Evolutionary conservation across 177 flowering plant genomes (phyloP), one percentile per base, ranked within the genome.

Genomic region (Vitis hybrid): DNA sequence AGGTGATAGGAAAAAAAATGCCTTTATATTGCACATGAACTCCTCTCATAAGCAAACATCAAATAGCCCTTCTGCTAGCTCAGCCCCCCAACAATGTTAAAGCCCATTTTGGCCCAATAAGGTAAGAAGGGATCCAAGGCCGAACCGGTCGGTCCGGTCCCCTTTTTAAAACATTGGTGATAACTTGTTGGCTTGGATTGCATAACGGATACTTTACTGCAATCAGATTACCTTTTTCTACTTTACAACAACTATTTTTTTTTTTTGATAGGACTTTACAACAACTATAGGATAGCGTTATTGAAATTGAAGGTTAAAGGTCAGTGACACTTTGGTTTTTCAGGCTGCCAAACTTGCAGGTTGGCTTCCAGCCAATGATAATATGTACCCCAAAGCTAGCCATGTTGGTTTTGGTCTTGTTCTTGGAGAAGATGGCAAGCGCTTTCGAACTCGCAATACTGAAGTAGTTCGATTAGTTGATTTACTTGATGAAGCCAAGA

Each of bases 391-490:
- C 14, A 93, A 82, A 81, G 62, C 82, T 69, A 89, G 70, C 74
- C 99, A 95, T 86, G 97, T 95, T 65, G 97, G 95, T 3, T 91
- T 95, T 82, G 99, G 99, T 68, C 94, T 95, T 78, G 99, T 95
- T 65, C 90, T 91, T 73, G 99, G 98, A 68, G 96, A 89, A 56
- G 99, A 95, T 86, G 97, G 98, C 51, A 95, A 95, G 76, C 84
- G 98, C 14, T 93, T 93, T 66, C 80, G 97, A 55, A 95, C 98
- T 72, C 89, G 99, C 10, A 72, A 74, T 61, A 78, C 85, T 69
- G 98, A 95, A 74, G 94, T 94, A 62, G 98, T 95, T 69, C 84
- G 87, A 40, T 80, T 95, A 59, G 94, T 87, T 76, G 99, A 95
- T 85, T 80, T 95, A 72, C 97, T 95, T 19, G 98, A 93, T 82